A percentile compares a stretch with the other conserved stretches of the same genome.
Evolutionary conservation across 1,284 basidiomycete genomes (phyloP).

Genomic region (Psilocybe mexicana): DNA sequence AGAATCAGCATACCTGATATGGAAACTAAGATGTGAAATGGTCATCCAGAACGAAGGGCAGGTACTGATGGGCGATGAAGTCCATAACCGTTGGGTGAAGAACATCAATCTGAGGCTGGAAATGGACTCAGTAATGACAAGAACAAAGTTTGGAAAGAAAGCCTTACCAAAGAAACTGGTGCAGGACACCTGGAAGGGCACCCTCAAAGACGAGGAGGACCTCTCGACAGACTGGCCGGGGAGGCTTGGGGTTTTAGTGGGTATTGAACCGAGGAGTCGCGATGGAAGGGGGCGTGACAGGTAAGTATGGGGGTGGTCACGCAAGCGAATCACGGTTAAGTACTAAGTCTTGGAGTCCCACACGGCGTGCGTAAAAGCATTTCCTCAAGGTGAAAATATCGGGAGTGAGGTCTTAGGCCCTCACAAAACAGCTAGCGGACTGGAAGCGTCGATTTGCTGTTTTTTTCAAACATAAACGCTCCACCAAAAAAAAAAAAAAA

Average conservation of each 20-base stretch:
- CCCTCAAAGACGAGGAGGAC: neutral
- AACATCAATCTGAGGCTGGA: neutral
- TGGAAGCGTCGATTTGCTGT: too few species aligned
- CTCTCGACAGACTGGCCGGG: neutral
- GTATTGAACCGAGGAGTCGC: too few species aligned
- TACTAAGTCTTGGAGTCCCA: neutral
- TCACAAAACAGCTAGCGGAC: too few species aligned
- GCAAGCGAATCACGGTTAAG: neutral
- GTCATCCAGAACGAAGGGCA: neutral
- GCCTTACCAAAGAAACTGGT: too few species aligned
- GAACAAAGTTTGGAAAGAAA: too few species aligned
- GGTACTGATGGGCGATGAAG: neutral
- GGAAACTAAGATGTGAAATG: neutral
- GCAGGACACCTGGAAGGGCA: neutral
- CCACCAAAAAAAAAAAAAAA: too few species aligned
- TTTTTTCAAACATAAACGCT: too few species aligned
- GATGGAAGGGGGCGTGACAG: neutral
- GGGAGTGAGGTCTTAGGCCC: too few species aligned
- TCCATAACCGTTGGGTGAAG: neutral
- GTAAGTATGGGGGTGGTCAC: slow-evolving; percentile 1
- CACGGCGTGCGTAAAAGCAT: slow-evolving; percentile 7
- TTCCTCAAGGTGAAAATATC: neutral
- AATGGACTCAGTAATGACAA: too few species aligned
- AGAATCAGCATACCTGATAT: neutral
- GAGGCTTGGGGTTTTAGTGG: neutral